Base-by-base conservation (phyloP, 768 basidiomycete species). In the Serendipita vermifera region DNA sequence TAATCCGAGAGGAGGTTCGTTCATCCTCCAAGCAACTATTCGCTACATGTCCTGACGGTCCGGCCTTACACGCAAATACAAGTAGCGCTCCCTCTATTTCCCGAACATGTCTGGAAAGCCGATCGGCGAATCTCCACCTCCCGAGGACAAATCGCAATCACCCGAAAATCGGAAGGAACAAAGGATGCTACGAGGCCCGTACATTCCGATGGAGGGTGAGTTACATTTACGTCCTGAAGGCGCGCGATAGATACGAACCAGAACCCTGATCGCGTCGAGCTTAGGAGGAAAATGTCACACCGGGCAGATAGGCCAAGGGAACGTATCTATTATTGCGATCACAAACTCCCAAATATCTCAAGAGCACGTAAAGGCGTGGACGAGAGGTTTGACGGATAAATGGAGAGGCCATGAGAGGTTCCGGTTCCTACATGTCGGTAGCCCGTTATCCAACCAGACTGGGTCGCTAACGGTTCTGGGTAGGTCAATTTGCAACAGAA, bases 401-500 rank as follows among this genome's bases (percentile, higher is more conserved):
- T 85, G 76, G 68, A 63, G 66, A 31, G 64, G 70, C 1, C 69
- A 87, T 59, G 78, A 83, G 1, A 67, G 76, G 17, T 90, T 81
- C 66, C 84, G 82, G 69, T 81, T 79, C 60, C 66, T 88, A 48
- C 85, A 87, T 40, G 66, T 62, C 17, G 2, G 58, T 59, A 15
- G 38, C 32, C 24, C n/a, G 24, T n/a, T 14, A 15, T 20, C 7
- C 46, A 6, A 31, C 46, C 5, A 31, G 11, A 56, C 15, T 48
- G 20, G 33, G n/a, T 35, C 5, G 35, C 20, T 57, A n/a, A 39
- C 27, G 29, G 13, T 13, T 9, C 35, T 54, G n/a, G 39, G 5
- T 63, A 75, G 74, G 82, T 97, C 66, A 98, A 98, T 69, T 75
- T 94, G 26, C 94, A 98, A 71, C 87, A 91, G 67, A 98, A 98